These are phyloP conservation scores for Endocladia muricata DNA, from an alignment of 31 red algal species.

Conservation along the genomic window DNA sequence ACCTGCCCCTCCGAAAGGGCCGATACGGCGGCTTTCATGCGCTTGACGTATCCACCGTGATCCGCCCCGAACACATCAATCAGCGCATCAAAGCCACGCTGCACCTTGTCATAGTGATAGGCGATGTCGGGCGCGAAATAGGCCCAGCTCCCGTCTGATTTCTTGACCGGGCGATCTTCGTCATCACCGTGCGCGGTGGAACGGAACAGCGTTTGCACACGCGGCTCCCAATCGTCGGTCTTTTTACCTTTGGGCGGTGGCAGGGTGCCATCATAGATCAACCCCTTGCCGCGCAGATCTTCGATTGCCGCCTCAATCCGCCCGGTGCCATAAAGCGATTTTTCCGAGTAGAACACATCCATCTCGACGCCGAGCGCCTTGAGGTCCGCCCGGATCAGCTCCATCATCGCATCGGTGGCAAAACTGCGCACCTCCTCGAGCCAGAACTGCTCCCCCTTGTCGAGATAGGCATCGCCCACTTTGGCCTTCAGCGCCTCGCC, in stretches of 20 bases:
- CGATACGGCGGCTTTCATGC: not conserved
- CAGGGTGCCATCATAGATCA: too few relatives aligned
- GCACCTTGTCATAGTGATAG: not conserved
- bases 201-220: not conserved
- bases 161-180: not conserved
- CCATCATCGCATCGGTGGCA: not conserved
- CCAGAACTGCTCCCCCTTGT: not conserved
- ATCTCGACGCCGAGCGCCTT: not conserved
- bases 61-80: not conserved
- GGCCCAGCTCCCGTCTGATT: not conserved
- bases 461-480: not conserved
- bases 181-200: not conserved
- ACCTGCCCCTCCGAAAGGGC: too few relatives aligned
- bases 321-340: not conserved
- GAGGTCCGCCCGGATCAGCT: not conserved
- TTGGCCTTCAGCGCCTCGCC: not conserved
- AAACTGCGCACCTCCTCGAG: not conserved
- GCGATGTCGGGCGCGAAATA: not conserved
- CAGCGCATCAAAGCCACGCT: not conserved
- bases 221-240: too few relatives aligned
- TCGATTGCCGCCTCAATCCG: not conserved
- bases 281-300: not conserved
- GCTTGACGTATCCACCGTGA: not conserved
- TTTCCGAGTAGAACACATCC: not conserved
- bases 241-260: too few relatives aligned